Base-by-base conservation (phyloP, 2,329 filamentous ascomycete species). In the Colletotrichum sp. region DNA sequence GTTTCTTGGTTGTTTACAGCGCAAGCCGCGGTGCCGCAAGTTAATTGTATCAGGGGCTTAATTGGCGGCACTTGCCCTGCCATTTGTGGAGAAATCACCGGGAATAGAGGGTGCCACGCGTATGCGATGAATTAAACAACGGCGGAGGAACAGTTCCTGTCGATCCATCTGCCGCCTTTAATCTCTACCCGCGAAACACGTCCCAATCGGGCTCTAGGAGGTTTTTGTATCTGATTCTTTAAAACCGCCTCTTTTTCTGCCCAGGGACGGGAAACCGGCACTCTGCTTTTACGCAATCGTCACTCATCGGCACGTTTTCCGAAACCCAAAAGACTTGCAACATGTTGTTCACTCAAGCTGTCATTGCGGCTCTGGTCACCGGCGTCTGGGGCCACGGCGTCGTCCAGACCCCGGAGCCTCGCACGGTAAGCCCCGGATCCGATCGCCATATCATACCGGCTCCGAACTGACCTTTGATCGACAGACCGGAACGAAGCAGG, bases 401-500 rank as follows among this genome's bases (percentile, higher is more conserved):
- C 9, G 72, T 74, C 18, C 67, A 71, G 61, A 27, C 25, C 25
- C 72, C 72, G n/a, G 72, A 71, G 72, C 72, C 72, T 32, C 69
- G 72, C 56, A 65, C 68, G 25, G 72, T 74, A 66, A 48, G 56
- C 6, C 30, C 25, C 66, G n/a, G 27, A 62, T 36, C 36, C 22
- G 67, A 30, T 15, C 22, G 6, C 6, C 36, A n/a, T 15, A 25
- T 13, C 13, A 13, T 12, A 10, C 3, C 15, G 28, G 15, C 28
- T 15, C 28, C 27, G 36, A 16, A 52, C 72, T 74, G 30, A 66
- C n/a, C 15, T 5, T 13, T 28, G 22, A 32, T 34, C 15, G 13
- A 70, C 39, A 80, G 80, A 79, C 79, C 8, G 80, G 80, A 7
- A 62, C 79, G 2, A 78, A 78, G 66, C 80, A 81, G 58, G 58